Evolutionary conservation across 257 asterid genomes (phyloP).

Genomic region (Solanum stenotomum): DNA sequence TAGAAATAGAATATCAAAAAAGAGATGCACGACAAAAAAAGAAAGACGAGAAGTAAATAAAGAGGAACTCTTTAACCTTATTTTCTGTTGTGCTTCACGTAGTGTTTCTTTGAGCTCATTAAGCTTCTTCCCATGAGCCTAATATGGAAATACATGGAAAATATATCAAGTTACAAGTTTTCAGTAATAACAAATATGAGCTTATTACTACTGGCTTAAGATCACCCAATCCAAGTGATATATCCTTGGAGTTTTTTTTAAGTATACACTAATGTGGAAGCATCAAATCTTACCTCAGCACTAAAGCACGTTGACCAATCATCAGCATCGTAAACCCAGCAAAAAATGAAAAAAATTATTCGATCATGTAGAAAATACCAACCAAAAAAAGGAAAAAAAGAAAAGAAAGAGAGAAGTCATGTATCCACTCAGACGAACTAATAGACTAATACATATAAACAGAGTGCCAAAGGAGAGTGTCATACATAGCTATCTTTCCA

Average conservation of each 20-base stretch:
- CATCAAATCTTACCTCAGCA: constrained; percentile 33
- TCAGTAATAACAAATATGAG: neutral
- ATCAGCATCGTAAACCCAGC: neutral
- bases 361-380: neutral
- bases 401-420: constrained; percentile 2
- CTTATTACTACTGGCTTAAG: neutral
- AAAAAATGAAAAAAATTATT: neutral
- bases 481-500: constrained; percentile 47
- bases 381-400: constrained; percentile 5
- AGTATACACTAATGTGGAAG: neutral
- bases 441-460: neutral
- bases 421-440: neutral
- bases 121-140: constrained; percentile 49
- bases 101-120: constrained; percentile 35
- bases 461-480: neutral
- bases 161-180: neutral
- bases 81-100: constrained; percentile 30
- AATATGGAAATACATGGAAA: neutral
- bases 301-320: constrained; percentile 24
- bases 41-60: neutral
- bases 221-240: neutral
- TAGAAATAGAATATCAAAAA: neutral
- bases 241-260: neutral
- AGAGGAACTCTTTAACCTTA: constrained; percentile 28
- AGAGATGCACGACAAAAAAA: neutral